Base-by-base conservation (phyloP, 768 basidiomycete genomes). In the Calvatia gigantea region DNA sequence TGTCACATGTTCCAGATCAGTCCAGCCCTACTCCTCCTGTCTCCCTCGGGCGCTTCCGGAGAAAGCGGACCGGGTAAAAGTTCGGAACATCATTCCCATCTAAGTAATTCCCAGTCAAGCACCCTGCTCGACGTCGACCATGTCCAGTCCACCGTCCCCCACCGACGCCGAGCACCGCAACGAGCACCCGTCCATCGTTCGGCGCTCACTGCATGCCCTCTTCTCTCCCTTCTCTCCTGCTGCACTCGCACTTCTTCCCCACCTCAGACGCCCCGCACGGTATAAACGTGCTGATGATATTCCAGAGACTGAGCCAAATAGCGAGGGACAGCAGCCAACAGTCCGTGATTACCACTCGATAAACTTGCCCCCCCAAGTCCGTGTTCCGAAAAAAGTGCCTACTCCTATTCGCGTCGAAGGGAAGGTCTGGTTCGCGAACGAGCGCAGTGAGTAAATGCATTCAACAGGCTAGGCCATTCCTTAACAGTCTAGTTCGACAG, bases 361-460 rank as follows among this genome's bases (percentile, higher is more conserved):
- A 68, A 87, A 80, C 62, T 64, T 86, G 0, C 84, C 88, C 0
- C 75, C 83, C 0, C 78, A 81, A 43, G 83, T 92, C 33, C 76
- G 86, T 33, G 79, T 93, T 0, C 91, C 91, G 0, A 90, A 87
- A 74, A 94, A 94, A 70, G 82, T 91, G 19, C 74, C 87, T 0
- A 88, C 89, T 0, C 83, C 87, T 0, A 76, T 98, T 63, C 89
- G 85, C 60, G 93, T 98, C 15, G 94, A 98, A 67, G 86, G 85
- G 19, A 98, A 98, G 65, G 94, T 98, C 45, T 98, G 95, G 94
- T 96, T 98, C 68, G 94, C 94, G 7, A 97, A 97, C 65, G 94
- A 98, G 70, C 76, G 92, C 66, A 94, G 91, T 94, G 44, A 58
- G 85, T 71, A 6, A 47, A n/a, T 11, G 9, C 42, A 15, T 50